These are phyloP conservation scores for Plasmodium gallinaceum DNA, from an alignment of 169 alveolate genomes.

Conservation along the genomic window DNA sequence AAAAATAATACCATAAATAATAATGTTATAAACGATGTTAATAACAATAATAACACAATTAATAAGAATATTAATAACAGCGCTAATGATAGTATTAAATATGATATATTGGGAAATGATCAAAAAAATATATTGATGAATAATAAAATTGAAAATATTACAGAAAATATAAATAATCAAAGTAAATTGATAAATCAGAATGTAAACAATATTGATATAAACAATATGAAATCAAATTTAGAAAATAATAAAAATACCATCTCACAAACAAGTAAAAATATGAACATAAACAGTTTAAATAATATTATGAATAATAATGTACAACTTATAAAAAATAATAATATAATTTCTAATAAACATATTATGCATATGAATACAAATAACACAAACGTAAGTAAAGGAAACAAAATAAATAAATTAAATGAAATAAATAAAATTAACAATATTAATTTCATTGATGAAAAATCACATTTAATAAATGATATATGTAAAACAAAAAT, in stretches of 20 bases:
- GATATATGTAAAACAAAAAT: neutral
- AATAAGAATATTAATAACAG: neutral
- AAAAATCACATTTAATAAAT: neutral
- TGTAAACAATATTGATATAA: neutral
- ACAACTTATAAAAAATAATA: constrained; percentile 9
- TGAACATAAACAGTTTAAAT: constrained; percentile 2
- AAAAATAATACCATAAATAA: neutral
- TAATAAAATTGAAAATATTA: constrained; percentile 14
- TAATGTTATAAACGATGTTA: neutral
- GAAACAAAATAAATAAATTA: neutral
- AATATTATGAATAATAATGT: constrained; percentile 10
- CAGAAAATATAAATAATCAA: neutral
- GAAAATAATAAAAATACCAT: constrained; percentile 8
- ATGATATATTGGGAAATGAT: neutral
- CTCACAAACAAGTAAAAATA: neutral
- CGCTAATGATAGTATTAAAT: neutral
- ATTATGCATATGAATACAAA: constrained; percentile 8
- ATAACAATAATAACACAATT: constrained; percentile 4
- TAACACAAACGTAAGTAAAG: neutral
- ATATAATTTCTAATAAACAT: constrained; percentile 7
- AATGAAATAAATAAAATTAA: constrained; percentile 7
- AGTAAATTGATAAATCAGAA: neutral
- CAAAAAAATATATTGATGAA: constrained; percentile 16
- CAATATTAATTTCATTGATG: neutral
- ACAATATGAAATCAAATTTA: neutral